These are phyloP conservation scores for Nasturtium officinale DNA, from an alignment of 345 rosid genomes.

Conservation along the genomic window DNA sequence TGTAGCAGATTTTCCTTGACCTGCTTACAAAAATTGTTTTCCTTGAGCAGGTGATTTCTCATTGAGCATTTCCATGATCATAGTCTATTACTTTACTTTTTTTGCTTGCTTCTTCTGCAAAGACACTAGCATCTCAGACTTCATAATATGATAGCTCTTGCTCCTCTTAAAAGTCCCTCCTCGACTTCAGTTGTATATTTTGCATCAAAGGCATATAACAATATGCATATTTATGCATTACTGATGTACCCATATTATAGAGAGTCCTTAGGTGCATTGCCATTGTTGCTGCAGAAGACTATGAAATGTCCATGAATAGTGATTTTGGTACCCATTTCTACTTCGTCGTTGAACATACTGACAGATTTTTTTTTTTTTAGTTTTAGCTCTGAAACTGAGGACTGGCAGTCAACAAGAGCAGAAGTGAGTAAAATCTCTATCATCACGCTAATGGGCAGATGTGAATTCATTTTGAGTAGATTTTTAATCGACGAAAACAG, in stretches of 20 bases:
- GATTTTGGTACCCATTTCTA: constrained; percentile 12
- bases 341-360: constrained; percentile 25
- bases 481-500: constrained; percentile 71
- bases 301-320: constrained; percentile 1
- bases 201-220: not conserved
- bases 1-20: constrained; percentile 90
- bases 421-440: constrained; percentile 80
- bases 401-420: constrained; percentile 65
- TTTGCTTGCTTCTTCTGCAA: constrained; percentile 19
- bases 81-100: constrained; percentile 15
- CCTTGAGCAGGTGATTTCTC: constrained; percentile 70
- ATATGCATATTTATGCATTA: constrained; percentile 1
- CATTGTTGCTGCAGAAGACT: constrained; percentile 9
- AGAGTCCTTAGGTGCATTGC: not conserved
- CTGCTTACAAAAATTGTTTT: constrained; percentile 81
- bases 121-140: constrained; percentile 10
- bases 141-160: constrained; percentile 6
- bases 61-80: constrained; percentile 14
- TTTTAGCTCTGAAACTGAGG: constrained; percentile 49
- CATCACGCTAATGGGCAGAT: constrained; percentile 64
- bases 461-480: constrained; percentile 71
- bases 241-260: not conserved
- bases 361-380: constrained; percentile 42
- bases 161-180: constrained; percentile 6
- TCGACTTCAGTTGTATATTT: not conserved